These are phyloP conservation scores for Fusarium hostae DNA, from an alignment of 2,329 filamentous ascomycete species.

Conservation along the genomic window DNA sequence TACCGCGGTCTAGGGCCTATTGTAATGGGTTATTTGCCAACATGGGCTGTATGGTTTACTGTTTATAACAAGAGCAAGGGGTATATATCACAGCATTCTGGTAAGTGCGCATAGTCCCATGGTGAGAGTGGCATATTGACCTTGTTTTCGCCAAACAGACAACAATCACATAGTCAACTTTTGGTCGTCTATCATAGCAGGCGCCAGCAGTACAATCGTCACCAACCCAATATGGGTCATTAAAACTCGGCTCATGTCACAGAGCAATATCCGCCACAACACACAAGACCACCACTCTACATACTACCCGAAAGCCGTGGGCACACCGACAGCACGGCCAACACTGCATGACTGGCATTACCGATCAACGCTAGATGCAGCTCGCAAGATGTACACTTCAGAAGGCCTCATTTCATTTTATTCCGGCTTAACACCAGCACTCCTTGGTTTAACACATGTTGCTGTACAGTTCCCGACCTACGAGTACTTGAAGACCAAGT, in stretches of 20 bases:
- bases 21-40: slow-evolving; percentile 93
- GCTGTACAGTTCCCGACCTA: slow-evolving; percentile 98
- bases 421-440: slow-evolving; percentile 89
- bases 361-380: slow-evolving; percentile 87
- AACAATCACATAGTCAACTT: slow-evolving; percentile 84
- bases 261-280: slow-evolving; percentile 66
- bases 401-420: slow-evolving; percentile 95
- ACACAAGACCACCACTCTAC: slow-evolving; percentile 56
- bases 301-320: slow-evolving; percentile 58
- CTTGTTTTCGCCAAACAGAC: slow-evolving; percentile 57
- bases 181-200: slow-evolving; percentile 90
- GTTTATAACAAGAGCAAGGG: slow-evolving; percentile 92
- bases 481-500: slow-evolving; percentile 89
- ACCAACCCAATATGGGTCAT: slow-evolving; percentile 99
- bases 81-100: slow-evolving; percentile 73
- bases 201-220: slow-evolving; percentile 89
- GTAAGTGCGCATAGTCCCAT: slow-evolving; percentile 53
- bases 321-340: slow-evolving; percentile 65
- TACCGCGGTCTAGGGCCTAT: slow-evolving; percentile 95
- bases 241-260: slow-evolving; percentile 97
- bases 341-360: slow-evolving; percentile 89
- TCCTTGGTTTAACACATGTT: slow-evolving; percentile 92
- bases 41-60: slow-evolving; percentile 98
- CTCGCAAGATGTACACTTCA: slow-evolving; percentile 92
- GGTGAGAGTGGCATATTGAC: slow-evolving; percentile 22